Evolutionary conservation across 2,329 filamentous ascomycete species (phyloP).

Genomic region (Claviceps sp.): DNA sequence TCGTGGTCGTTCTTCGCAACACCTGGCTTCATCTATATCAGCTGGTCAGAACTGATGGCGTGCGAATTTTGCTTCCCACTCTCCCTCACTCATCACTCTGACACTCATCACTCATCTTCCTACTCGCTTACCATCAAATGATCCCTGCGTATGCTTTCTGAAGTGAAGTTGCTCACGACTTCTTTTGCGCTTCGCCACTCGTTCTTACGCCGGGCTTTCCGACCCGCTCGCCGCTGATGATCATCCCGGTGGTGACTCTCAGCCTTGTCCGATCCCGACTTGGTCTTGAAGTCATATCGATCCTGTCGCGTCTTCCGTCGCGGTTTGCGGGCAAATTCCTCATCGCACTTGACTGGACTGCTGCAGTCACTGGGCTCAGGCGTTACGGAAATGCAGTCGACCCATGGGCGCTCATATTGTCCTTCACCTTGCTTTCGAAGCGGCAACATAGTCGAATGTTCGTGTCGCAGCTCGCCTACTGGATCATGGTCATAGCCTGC

Average conservation of each 20-base stretch:
- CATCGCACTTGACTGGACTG: background rate
- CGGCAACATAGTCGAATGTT: background rate
- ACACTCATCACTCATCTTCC: background rate
- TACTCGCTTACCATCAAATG: conserved; percentile 2
- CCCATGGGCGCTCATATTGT: background rate
- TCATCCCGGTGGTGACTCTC: background rate
- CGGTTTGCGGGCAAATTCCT: conserved; percentile 6
- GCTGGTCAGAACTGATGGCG: background rate
- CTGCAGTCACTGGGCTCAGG: background rate
- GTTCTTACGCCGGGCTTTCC: conserved; percentile 9
- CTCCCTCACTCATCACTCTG: too few species aligned
- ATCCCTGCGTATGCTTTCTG: conserved; percentile 13
- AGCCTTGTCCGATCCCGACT: background rate
- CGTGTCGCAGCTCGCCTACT: background rate
- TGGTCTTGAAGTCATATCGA: conserved; percentile 6
- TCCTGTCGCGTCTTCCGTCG: conserved; percentile 10
- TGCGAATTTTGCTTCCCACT: background rate
- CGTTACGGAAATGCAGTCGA: too few species aligned
- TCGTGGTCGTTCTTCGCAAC: background rate
- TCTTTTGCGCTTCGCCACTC: conserved; percentile 25
- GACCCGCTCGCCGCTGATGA: background rate
- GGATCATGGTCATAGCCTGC: background rate
- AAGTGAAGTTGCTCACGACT: conserved; percentile 42
- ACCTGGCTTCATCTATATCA: conserved; percentile 3
- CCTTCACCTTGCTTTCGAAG: background rate